Evolutionary conservation across 345 rosid species (phyloP).

Genomic region (Anastatica hierochuntica): DNA sequence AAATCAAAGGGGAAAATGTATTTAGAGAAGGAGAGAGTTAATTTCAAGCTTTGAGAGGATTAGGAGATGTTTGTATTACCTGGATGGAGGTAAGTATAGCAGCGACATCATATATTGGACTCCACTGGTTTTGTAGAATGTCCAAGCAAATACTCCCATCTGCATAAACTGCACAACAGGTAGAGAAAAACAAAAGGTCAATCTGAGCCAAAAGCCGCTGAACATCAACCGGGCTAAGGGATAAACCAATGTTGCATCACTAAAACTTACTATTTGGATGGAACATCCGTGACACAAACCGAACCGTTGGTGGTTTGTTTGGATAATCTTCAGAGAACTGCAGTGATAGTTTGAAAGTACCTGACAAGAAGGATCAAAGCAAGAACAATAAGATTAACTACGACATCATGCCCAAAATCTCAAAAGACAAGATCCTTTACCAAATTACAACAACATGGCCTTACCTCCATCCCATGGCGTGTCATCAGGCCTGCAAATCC

Average conservation of each 20-base stretch:
- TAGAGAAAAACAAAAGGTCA: neutral
- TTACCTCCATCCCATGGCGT: conserved; percentile 61
- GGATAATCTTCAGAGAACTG: conserved; percentile 62
- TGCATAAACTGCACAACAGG: conserved; percentile 60
- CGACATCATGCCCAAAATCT: too few species aligned
- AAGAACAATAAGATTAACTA: too few species aligned
- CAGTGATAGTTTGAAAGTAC: conserved; percentile 58
- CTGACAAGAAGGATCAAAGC: conserved; percentile 19
- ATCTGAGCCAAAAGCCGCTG: neutral
- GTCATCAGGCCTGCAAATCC: conserved; percentile 45
- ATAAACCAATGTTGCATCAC: neutral
- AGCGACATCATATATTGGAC: conserved; percentile 95
- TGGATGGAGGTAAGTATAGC: conserved; percentile 95
- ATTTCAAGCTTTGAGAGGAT: neutral
- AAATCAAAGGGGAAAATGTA: neutral
- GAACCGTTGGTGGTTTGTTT: conserved; percentile 56
- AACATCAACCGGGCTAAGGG: neutral
- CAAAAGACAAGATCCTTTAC: neutral
- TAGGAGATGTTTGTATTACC: conserved; percentile 26
- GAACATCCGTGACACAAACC: conserved; percentile 56
- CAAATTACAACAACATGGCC: neutral
- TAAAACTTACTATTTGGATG: conserved; percentile 54
- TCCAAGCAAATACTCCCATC: conserved; percentile 97
- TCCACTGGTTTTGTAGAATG: conserved; percentile 93
- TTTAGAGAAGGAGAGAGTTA: neutral